A percentile compares a stretch with the other conserved stretches of the same genome.
Evolutionary conservation across 2,329 filamentous ascomycete genomes (phyloP).

Genomic region (Diaporthe sp.): DNA sequence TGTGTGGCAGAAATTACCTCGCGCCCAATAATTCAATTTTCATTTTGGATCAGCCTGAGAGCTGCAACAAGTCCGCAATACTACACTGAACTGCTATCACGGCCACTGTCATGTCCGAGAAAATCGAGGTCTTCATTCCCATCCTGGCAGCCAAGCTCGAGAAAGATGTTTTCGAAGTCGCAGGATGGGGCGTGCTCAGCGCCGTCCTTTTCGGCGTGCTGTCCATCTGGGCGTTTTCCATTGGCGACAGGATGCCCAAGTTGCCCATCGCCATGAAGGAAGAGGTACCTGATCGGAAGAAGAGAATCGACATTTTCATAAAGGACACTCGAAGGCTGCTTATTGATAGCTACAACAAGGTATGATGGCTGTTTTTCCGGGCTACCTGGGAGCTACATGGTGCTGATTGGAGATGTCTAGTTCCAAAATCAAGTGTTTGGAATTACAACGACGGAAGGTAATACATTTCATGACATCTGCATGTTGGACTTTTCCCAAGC

Average conservation of each 20-base stretch:
- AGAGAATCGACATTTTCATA: neutral
- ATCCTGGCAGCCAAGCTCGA: neutral
- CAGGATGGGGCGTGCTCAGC: neutral
- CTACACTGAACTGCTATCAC: neutral
- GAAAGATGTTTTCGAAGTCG: neutral
- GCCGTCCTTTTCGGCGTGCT: neutral
- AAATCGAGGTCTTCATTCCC: neutral
- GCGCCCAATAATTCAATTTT: no score
- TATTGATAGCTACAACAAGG: conserved; percentile 9
- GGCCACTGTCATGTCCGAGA: neutral
- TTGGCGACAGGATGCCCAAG: neutral
- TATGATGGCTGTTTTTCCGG: neutral
- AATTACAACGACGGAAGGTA: conserved; percentile 8
- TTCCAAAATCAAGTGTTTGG: neutral
- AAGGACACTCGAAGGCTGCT: conserved; percentile 4
- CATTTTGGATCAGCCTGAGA: no score
- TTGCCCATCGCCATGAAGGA: conserved; percentile 1
- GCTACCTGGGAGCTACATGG: rapidly evolving
- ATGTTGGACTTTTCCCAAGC: neutral
- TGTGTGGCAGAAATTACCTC: neutral
- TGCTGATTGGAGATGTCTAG: neutral
- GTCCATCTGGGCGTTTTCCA: neutral
- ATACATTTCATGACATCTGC: no score
- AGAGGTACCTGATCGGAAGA: conserved; percentile 2
- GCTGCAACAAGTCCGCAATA: neutral